Evolutionary conservation across 1,284 basidiomycete species (phyloP), one percentile per base, ranked within the genome.

Genomic region (Irpex sp.): DNA sequence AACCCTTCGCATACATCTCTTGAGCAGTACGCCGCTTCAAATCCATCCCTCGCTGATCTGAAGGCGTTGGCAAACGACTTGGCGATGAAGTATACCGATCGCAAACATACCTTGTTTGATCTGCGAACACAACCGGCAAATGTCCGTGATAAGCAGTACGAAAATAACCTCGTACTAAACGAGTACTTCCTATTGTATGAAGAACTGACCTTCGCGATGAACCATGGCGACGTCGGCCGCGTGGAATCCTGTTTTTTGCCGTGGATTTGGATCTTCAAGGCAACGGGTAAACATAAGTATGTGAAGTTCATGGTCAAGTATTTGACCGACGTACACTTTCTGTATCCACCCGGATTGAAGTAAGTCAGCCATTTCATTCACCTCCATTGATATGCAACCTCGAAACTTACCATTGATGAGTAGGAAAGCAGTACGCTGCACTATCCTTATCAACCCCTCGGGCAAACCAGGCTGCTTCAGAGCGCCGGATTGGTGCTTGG

Each of bases 181-280:
- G 49, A 68, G 47, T 67, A 72, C 53, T 60, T 59, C 4, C 61
- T 74, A 1, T 58, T 73, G 1, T 74, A 75, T 52, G 64, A 68
- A 21, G 70, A 74, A 55, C 58, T 72, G 1, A 58, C 65, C 9
- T 64, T 69, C 61, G 72, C 72, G 1, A 66, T 72, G 64, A 72
- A 72, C 47, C 8, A 35, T 5, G 73, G 75, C 2, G 73, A 75
- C 58, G 71, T 76, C 58, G 73, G 72, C 0, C 65, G 71, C 1
- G 64, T 75, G 9, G 72, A 74, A 58, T 42, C 61, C 9, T 61
- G 64, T n/a, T 61, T 73, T 58, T 5, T 51, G 6, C 61, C 60
- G 12, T 74, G 72, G 72, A 66, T 70, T 4, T 66, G 58, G 16
- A 65, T 75, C 9, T 76, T 74, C 58, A 62, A 60, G 42, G 65